phyloP scores from a whole-genome alignment of 179 eudicot species.

The Beta lomatogona region DNA sequence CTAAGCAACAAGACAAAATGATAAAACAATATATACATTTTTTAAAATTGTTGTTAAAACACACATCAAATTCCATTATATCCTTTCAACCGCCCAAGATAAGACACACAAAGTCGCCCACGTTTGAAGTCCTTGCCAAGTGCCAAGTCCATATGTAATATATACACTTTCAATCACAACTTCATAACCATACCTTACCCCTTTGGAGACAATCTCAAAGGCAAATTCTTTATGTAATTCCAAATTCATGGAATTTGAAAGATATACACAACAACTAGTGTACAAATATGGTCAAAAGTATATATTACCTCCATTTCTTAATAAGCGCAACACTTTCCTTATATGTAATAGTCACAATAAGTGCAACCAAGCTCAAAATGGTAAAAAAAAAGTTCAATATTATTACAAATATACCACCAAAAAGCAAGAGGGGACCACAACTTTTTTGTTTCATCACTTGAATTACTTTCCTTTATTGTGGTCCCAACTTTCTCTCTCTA shows the following conservation, averaged over 20 bases:
- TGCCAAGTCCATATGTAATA: neutral
- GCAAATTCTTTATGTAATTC: neutral
- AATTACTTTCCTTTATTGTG: too few relatives aligned
- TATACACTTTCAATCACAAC: neutral
- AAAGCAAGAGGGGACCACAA: too few relatives aligned
- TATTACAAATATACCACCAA: too few relatives aligned
- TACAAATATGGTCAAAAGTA: neutral
- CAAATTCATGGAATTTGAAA: conserved; percentile 20
- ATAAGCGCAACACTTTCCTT: too few relatives aligned
- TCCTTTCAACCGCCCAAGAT: conserved; percentile 7
- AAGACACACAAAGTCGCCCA: conserved; percentile 18
- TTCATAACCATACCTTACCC: neutral
- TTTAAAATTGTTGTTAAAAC: neutral
- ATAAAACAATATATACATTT: neutral
- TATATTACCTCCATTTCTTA: too few relatives aligned
- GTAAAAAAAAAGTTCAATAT: too few relatives aligned
- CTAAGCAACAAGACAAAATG: neutral
- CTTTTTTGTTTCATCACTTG: too few relatives aligned
- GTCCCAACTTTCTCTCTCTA: too few relatives aligned
- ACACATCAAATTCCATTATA: neutral
- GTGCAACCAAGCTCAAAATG: too few relatives aligned
- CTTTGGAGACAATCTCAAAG: neutral
- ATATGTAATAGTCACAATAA: too few relatives aligned
- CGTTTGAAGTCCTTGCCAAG: conserved; percentile 10
- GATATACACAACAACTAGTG: neutral